A percentile compares a stretch with the other conserved stretches of the same genome.
Evolutionary conservation across 495 filamentous ascomycete species (phyloP).

Genomic region (Aspergillus indologenus): DNA sequence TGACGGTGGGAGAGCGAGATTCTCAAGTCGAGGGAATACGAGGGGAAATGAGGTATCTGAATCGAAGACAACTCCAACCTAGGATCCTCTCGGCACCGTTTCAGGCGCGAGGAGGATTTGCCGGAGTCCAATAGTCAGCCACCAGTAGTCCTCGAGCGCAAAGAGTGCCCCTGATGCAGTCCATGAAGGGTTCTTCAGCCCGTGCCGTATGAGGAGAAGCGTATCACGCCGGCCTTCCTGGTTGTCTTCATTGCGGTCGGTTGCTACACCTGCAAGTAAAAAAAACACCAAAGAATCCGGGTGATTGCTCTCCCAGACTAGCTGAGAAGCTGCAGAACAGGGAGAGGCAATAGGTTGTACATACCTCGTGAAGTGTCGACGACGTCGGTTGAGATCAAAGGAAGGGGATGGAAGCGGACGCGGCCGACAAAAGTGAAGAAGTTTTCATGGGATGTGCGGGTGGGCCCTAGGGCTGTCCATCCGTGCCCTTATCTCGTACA

Average conservation of each 20-base stretch:
- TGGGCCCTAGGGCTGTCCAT: conserved; percentile 26
- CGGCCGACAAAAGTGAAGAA: conserved; percentile 18
- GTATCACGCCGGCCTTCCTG: conserved; percentile 54
- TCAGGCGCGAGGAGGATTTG: conserved; percentile 53
- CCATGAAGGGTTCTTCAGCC: conserved; percentile 89
- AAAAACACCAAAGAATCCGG: conserved; percentile 17
- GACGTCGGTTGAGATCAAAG: conserved; percentile 25
- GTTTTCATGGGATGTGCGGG: conserved; percentile 33
- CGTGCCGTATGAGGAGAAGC: conserved; percentile 68
- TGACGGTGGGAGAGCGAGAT: conserved; percentile 66
- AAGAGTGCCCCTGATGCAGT: conserved; percentile 78
- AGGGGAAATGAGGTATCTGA: conserved; percentile 74
- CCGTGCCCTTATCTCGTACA: conserved; percentile 33
- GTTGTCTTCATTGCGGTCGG: conserved; percentile 12
- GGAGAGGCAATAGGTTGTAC: conserved; percentile 26
- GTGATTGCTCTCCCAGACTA: conserved; percentile 52
- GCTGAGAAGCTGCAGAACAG: conserved; percentile 41
- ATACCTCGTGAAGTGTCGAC: conserved; percentile 45
- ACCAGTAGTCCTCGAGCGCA: conserved; percentile 78
- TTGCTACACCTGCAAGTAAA: conserved; percentile 3
- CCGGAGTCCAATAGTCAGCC: conserved; percentile 61
- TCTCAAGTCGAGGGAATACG: conserved; percentile 68
- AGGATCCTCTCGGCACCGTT: neutral
- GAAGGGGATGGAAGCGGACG: conserved; percentile 18
- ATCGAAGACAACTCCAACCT: conserved; percentile 9